phyloP scores from a whole-genome alignment of 768 basidiomycete species.

The Auricularia sp. region DNA sequence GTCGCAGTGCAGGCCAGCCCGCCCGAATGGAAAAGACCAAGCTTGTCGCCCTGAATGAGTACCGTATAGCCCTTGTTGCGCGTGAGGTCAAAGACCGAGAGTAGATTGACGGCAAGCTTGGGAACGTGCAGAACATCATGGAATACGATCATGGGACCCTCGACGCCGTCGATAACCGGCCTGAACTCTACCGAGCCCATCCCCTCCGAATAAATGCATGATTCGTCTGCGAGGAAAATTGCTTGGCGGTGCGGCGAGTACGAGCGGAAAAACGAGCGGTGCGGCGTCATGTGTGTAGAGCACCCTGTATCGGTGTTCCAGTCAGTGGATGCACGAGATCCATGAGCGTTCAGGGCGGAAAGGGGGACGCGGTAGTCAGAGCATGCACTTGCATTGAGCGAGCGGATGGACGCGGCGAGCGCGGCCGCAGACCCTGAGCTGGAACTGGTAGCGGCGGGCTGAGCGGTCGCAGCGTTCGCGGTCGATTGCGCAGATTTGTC shows the following conservation, averaged over 20 bases:
- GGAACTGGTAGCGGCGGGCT: too few species aligned
- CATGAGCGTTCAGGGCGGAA: too few species aligned
- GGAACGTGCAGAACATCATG: slow-evolving; percentile 17
- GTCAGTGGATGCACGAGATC: slow-evolving; percentile 3
- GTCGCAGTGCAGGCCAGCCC: neutral
- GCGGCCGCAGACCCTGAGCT: too few species aligned
- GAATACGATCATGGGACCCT: neutral
- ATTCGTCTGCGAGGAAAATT: slow-evolving; percentile 18
- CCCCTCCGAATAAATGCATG: slow-evolving; percentile 17
- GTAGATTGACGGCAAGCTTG: slow-evolving; percentile 13
- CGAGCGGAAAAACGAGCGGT: slow-evolving; percentile 19
- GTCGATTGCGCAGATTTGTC: too few species aligned
- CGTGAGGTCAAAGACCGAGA: slow-evolving; percentile 13
- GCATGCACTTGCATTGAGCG: too few species aligned
- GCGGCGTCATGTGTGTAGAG: slow-evolving; percentile 26
- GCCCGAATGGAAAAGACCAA: neutral
- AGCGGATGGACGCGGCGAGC: too few species aligned
- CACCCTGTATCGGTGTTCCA: slow-evolving; percentile 26
- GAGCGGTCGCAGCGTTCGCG: too few species aligned
- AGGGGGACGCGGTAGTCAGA: too few species aligned
- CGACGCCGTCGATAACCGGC: slow-evolving; percentile 8
- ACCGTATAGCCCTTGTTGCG: slow-evolving; percentile 3
- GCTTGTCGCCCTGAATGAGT: neutral
- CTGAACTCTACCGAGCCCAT: slow-evolving; percentile 19
- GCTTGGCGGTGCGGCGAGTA: slow-evolving; percentile 13